Conservation (phyloP, 371 early-diverging fungal species). For the Smittium mucronatum region DNA sequence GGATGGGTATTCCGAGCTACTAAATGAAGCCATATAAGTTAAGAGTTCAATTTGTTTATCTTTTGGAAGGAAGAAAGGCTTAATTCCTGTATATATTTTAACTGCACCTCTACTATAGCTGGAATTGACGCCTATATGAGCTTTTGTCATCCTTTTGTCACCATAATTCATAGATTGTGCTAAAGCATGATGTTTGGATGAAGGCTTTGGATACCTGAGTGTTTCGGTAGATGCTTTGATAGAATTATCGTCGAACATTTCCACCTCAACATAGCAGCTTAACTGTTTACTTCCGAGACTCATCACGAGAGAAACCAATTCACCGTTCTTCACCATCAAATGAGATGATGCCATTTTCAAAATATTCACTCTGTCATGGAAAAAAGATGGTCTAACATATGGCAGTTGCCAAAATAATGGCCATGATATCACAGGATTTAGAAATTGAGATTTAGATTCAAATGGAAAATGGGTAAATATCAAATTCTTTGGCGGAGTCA, state of each 20-base stretch:
- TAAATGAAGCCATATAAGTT: background rate
- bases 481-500: constrained; percentile 27
- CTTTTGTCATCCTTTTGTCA: constrained; percentile 33
- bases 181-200: constrained; percentile 27
- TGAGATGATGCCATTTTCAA: constrained; percentile 25
- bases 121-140: constrained; percentile 22
- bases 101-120: constrained; percentile 23
- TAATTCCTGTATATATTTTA: constrained; percentile 32
- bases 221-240: background rate
- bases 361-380: constrained; percentile 27
- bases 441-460: constrained; percentile 21
- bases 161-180: constrained; percentile 36
- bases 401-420: constrained; percentile 35
- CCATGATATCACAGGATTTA: constrained; percentile 28
- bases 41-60: background rate
- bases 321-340: constrained; percentile 26
- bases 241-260: constrained; percentile 17
- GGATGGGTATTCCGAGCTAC: background rate
- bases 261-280: constrained; percentile 33
- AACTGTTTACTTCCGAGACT: constrained; percentile 23
- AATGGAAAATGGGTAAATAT: constrained; percentile 32
- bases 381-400: constrained; percentile 30
- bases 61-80: constrained; percentile 25
- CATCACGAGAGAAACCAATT: constrained; percentile 25
- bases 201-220: constrained; percentile 24